These are phyloP conservation scores for Hyphopichia burtonii DNA, from an alignment of 1,139 yeast genomes.

Conservation along the genomic window DNA sequence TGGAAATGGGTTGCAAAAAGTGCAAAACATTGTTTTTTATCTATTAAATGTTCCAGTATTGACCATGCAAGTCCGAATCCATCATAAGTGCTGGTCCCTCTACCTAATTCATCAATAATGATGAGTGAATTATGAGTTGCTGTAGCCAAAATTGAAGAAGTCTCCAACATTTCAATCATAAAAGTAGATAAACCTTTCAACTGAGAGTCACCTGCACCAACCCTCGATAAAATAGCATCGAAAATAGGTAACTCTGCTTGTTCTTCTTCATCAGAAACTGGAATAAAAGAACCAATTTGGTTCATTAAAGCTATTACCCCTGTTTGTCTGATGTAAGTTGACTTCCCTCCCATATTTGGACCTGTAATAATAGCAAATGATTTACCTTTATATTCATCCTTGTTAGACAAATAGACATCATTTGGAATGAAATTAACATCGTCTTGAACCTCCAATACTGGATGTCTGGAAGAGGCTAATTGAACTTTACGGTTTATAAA, in stretches of 20 bases:
- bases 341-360: slow-evolving; percentile 98
- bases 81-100: slow-evolving; percentile 96
- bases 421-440: slow-evolving; percentile 85
- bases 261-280: slow-evolving; percentile 38
- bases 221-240: slow-evolving; percentile 91
- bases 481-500: slow-evolving; percentile 49
- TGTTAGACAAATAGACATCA: slow-evolving; percentile 57
- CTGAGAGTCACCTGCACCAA: slow-evolving; percentile 99
- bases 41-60: slow-evolving; percentile 81
- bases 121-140: slow-evolving; percentile 84
- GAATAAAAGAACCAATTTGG: slow-evolving; percentile 91
- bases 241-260: slow-evolving; percentile 76
- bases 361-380: slow-evolving; percentile 90
- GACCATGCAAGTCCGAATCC: slow-evolving; percentile 99
- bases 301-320: slow-evolving; percentile 90
- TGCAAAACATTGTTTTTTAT: slow-evolving; percentile 70
- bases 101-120: slow-evolving; percentile 90
- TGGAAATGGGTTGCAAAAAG: slow-evolving; percentile 97
- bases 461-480: slow-evolving; percentile 80
- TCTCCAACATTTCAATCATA: slow-evolving; percentile 98
- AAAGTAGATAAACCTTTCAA: slow-evolving; percentile 94
- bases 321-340: slow-evolving; percentile 88
- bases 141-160: slow-evolving; percentile 84
- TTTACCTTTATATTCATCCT: slow-evolving; percentile 33
- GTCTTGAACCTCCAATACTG: slow-evolving; percentile 90